Conservation (phyloP, 1,284 basidiomycete species). For the Xerocomus amazonicus region DNA sequence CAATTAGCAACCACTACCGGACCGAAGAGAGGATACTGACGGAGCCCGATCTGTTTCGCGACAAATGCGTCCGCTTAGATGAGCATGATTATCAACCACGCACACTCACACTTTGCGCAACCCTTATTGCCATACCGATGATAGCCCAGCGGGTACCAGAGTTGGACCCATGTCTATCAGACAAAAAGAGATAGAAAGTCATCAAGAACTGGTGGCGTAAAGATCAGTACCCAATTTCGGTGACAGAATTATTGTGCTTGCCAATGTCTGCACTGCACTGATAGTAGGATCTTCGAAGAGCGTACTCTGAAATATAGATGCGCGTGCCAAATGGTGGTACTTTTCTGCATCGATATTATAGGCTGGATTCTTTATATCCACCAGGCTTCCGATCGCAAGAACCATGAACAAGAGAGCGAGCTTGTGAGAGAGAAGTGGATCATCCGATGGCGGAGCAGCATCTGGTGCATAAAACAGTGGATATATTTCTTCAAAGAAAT, state of each 20-base stretch:
- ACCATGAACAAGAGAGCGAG: constrained; percentile 73
- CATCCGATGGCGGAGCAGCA: constrained; percentile 45
- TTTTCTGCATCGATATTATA: constrained; percentile 77
- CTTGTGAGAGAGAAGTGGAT: constrained; percentile 59
- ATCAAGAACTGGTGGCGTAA: constrained; percentile 56
- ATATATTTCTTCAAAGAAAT: constrained; percentile 65
- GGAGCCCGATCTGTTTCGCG: constrained; percentile 60
- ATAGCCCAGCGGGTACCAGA: constrained; percentile 74
- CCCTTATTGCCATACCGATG: constrained; percentile 74
- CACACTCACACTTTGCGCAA: constrained; percentile 68
- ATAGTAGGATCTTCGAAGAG: constrained; percentile 74
- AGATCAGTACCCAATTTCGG: constrained; percentile 11
- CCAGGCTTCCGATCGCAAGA: constrained; percentile 68
- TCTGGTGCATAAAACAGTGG: constrained; percentile 57
- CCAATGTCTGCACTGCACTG: constrained; percentile 67
- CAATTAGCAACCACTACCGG: constrained; percentile 13
- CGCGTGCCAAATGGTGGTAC: constrained; percentile 70
- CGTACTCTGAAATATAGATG: constrained; percentile 66
- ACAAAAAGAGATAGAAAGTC: constrained; percentile 72
- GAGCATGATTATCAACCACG: constrained; percentile 10
- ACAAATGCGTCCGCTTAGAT: constrained; percentile 7
- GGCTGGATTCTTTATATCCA: constrained; percentile 59
- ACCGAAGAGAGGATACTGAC: constrained; percentile 42
- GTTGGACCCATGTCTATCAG: constrained; percentile 67
- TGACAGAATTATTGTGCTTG: constrained; percentile 34